phyloP scores from a whole-genome alignment of 805 yeast species.

The Ogataea ganodermae region DNA sequence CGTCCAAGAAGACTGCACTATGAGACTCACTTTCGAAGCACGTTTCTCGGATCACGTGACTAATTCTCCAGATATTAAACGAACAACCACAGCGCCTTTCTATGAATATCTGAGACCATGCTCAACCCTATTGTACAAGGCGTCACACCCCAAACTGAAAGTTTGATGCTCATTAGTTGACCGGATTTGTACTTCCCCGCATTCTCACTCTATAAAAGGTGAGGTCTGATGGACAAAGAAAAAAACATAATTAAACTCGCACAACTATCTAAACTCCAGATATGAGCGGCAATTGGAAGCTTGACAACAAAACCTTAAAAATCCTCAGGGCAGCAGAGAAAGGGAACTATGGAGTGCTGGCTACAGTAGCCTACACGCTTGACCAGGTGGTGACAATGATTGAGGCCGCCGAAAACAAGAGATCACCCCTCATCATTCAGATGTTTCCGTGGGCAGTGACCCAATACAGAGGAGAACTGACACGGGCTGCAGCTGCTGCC shows the following conservation, averaged over 20 bases:
- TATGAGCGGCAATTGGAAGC: conserved; percentile 20
- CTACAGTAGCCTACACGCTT: conserved; percentile 38
- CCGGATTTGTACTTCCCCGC: conserved; percentile 4
- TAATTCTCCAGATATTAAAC: too few species aligned
- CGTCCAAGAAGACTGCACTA: too few species aligned
- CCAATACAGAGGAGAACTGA: conserved; percentile 34
- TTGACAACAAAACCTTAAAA: conserved; percentile 31
- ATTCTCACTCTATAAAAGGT: not conserved
- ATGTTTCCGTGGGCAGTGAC: conserved; percentile 42
- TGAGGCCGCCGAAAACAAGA: conserved; percentile 37
- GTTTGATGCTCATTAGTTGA: too few species aligned
- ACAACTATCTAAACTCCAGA: not conserved
- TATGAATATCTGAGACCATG: too few species aligned
- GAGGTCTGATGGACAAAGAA: not conserved
- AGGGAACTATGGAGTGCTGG: conserved; percentile 37
- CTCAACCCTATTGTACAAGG: too few species aligned
- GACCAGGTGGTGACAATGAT: conserved; percentile 39
- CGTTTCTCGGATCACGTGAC: too few species aligned
- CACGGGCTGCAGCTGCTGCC: conserved; percentile 29
- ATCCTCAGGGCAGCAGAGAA: conserved; percentile 35
- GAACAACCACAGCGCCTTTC: too few species aligned
- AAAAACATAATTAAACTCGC: not conserved
- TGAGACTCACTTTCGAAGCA: too few species aligned
- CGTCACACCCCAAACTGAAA: too few species aligned
- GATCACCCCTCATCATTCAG: conserved; percentile 37